Evolutionary conservation across 345 rosid genomes (phyloP), one percentile per base, ranked within the genome.

Genomic region (Bruguiera sexangula): DNA sequence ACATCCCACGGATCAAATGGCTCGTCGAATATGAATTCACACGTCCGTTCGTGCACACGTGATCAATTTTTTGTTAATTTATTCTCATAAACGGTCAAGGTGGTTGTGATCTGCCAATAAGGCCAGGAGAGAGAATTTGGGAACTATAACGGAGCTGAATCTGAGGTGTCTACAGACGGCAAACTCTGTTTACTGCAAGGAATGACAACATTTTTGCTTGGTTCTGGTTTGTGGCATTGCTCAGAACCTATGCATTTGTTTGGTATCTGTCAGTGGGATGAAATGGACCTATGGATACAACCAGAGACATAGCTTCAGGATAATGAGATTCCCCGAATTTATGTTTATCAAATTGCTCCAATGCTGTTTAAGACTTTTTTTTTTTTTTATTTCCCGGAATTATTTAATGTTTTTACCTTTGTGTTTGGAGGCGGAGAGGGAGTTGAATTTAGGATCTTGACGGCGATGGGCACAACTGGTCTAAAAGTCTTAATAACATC

Each of bases 131-230:
- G 68, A 60, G 61, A 66, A 50, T 16, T 58, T 54, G 58, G 37
- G 27, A 79, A 71, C 34, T 58, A 69, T 46, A 34, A 7, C 7
- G 37, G 37, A 1, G 37, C 9, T 34, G 9, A 34, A 34, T 80
- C 67, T 34, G 61, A 75, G 71, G 69, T 66, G 69, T 75, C 58
- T 63, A 69, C 60, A 70, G 87, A 72, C 83, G 83, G 87, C 87
- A 75, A 62, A 57, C 72, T 26, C 67, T n/a, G 20, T 69, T 29
- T 51, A 2, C 65, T 15, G 8, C 18, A 27, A 6, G 1, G 31
- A 59, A 65, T n/a, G n/a, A 6, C 13, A 11, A 22, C 43, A 6
- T 11, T 63, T 18, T 39, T 56, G 72, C 75, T 39, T 71, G 68
- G 46, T 61, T 56, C 57, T 74, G 67, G 15, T 71, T 69, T 51